These are phyloP conservation scores for Myxozyma lipomycoides DNA, from an alignment of 805 yeast species.

Conservation along the genomic window DNA sequence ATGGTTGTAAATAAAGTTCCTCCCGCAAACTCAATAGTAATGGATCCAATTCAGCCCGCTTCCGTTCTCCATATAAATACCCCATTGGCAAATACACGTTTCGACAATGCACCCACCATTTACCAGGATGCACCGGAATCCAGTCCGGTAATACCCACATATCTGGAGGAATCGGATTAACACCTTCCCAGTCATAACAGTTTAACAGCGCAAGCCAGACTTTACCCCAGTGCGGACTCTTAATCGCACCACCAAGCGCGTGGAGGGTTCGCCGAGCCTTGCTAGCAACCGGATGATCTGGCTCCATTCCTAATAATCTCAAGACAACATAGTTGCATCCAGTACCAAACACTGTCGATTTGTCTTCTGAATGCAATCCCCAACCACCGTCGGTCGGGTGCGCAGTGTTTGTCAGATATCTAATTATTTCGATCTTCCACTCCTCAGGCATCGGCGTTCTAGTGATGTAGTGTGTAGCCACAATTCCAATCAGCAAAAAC, in stretches of 20 bases:
- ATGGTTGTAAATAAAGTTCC: conserved; percentile 73
- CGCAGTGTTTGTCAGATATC: conserved; percentile 85
- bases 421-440: conserved; percentile 62
- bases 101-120: conserved; percentile 99
- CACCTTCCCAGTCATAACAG: conserved; percentile 91
- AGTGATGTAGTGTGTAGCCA: conserved; percentile 68
- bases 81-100: conserved; percentile 87
- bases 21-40: conserved; percentile 60
- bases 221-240: conserved; percentile 97
- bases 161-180: conserved; percentile 97
- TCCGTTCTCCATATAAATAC: conserved; percentile 57
- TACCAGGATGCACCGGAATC: conserved; percentile 84
- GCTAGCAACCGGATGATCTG: conserved; percentile 69
- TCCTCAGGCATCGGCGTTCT: conserved; percentile 64
- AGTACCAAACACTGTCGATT: conserved; percentile 94
- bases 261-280: conserved; percentile 70
- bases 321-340: conserved; percentile 77
- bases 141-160: conserved; percentile 81
- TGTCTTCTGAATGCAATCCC: conserved; percentile 93
- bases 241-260: conserved; percentile 82
- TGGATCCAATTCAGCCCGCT: conserved; percentile 58
- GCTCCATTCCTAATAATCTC: conserved; percentile 70
- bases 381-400: conserved; percentile 99
- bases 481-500: conserved; percentile 91
- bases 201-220: conserved; percentile 79